Percentiles rank a stretch among this genome's conserved stretches.
phyloP scores from a whole-genome alignment of 331 rosid genomes.

The Malus hybrid region DNA sequence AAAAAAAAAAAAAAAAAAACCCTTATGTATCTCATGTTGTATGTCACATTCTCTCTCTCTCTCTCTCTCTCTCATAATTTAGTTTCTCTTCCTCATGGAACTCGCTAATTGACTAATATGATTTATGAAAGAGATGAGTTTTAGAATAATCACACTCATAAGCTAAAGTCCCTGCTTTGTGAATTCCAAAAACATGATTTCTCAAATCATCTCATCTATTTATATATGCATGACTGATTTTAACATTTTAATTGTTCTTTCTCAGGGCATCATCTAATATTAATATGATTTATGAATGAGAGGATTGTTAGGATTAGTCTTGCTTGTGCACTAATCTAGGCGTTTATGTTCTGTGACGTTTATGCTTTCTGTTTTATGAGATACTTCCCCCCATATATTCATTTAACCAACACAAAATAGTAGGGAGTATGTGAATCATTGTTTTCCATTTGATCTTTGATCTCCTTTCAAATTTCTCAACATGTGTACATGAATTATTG shows the following conservation, averaged over 20 bases:
- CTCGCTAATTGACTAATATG: too few species aligned
- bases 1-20: too few species aligned
- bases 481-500: constrained; percentile 1
- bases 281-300: background rate
- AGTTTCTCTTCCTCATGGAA: too few species aligned
- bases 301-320: too few species aligned
- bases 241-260: too few species aligned
- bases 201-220: background rate
- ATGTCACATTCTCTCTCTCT: too few species aligned
- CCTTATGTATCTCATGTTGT: background rate
- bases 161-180: background rate
- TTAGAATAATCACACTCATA: background rate
- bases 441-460: background rate
- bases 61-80: background rate
- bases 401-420: background rate
- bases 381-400: background rate
- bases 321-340: background rate
- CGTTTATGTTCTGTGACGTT: too few species aligned
- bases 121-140: background rate
- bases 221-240: background rate
- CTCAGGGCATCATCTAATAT: too few species aligned
- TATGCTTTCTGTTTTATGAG: background rate
- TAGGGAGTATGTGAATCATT: background rate
- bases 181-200: background rate
- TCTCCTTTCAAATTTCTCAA: background rate